Evolutionary conservation across 78 protist species (phyloP), one percentile per base, ranked within the genome.

Genomic region (Salpingoeca rosetta): DNA sequence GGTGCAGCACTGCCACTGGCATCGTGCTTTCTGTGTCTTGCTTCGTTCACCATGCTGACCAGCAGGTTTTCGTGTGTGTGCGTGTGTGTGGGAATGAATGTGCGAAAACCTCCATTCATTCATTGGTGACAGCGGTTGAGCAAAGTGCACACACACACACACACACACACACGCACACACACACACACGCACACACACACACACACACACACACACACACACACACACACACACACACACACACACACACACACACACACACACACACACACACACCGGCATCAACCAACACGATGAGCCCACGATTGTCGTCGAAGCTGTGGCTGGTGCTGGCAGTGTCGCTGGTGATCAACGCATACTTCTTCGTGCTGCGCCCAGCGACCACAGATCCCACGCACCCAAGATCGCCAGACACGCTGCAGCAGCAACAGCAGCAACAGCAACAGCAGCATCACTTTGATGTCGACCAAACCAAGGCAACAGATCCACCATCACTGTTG

Each of bases 311-410:
- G 74, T 91, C 81, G 65, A 92, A 81, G 0, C 91, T 91, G 31
- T 76, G 74, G 51, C 91, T 89, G 17, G 82, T 44, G 25, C 85
- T 88, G 95, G 95, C 92, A 27, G 94, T 38, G 89, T 94, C 97
- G 40, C 92, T 89, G 44, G 89, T 80, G 35, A 91, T 83, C 97
- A 93, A 90, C 39, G 76, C 90, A 79, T 0, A 17, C 35, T 0
- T n/a, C 11, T 27, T 17, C 3, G 72, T 3, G 40, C 77, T 11
- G 11, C 77, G 77, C 83, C 2, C 37, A 27, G 83, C 45, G 57
- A 2, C 39, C 37, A 26, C 80, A 12, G 80, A 24, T 36, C 80
- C 43, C 38, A 2, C 35, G 74, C 57, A 39, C 22, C 44, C 10
- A 3, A 38, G 75, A 2, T 2, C 38, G 87, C 10, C 51, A 10